phyloP scores from a whole-genome alignment of 2,329 filamentous ascomycete species.

The Sclerotinia nivalis region DNA sequence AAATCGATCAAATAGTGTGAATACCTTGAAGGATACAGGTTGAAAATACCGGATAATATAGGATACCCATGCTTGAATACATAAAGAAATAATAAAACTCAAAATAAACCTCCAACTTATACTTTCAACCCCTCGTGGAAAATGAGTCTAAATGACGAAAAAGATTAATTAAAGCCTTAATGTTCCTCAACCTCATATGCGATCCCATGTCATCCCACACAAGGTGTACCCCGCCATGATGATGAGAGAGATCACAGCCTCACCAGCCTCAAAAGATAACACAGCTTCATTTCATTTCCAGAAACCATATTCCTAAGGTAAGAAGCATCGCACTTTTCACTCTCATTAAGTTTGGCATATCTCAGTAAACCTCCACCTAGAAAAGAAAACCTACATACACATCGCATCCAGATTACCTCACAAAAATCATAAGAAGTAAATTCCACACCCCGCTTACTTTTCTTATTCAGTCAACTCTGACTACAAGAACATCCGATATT shows the following conservation, averaged over 20 bases:
- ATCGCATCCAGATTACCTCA: background rate
- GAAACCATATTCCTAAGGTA: background rate
- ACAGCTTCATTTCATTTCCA: background rate
- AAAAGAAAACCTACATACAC: too few relatives aligned
- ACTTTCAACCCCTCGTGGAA: too few relatives aligned
- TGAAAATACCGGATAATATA: too few relatives aligned
- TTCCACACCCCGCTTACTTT: background rate
- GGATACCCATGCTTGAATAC: too few relatives aligned
- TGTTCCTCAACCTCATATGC: too few relatives aligned
- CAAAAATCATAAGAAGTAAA: background rate
- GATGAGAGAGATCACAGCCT: background rate
- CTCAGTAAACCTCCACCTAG: too few relatives aligned
- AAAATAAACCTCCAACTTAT: too few relatives aligned
- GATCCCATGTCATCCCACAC: background rate
- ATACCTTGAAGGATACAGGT: too few relatives aligned
- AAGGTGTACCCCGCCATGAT: background rate
- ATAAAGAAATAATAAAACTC: too few relatives aligned
- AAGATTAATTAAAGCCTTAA: background rate
- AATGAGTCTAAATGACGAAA: too few relatives aligned
- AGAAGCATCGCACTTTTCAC: background rate
- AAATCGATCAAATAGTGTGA: too few relatives aligned
- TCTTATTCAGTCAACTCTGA: too few relatives aligned
- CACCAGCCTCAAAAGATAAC: background rate
- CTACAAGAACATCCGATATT: background rate
- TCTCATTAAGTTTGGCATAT: background rate